phyloP scores from a whole-genome alignment of 1,284 basidiomycete genomes.

The Cryptococcus sp. region DNA sequence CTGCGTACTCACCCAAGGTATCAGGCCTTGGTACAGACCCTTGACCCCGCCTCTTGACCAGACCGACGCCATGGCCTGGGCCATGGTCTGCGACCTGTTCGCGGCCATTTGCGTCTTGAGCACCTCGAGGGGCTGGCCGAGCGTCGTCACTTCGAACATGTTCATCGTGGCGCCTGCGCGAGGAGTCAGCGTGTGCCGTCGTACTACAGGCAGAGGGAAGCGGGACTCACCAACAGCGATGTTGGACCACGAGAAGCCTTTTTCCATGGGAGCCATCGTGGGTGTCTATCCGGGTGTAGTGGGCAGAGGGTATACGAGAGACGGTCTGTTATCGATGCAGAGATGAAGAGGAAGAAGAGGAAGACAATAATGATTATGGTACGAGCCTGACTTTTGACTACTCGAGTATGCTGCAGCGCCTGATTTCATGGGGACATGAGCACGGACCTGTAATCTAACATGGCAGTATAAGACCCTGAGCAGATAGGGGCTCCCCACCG shows the following conservation, averaged over 20 bases:
- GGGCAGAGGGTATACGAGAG: slow-evolving; percentile 2
- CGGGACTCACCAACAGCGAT: slow-evolving; percentile 83
- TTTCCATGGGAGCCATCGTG: slow-evolving; percentile 63
- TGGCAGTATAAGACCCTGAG: no score
- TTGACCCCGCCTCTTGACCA: slow-evolving; percentile 86
- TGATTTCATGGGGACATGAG: no score
- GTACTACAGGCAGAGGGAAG: slow-evolving; percentile 37
- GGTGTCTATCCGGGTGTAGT: background rate
- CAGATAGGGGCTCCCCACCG: no score
- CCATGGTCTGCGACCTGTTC: slow-evolving; percentile 87
- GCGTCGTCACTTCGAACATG: slow-evolving; percentile 88
- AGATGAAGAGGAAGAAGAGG: background rate
- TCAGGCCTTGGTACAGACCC: slow-evolving; percentile 98
- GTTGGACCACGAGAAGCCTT: slow-evolving; percentile 97
- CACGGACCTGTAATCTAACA: no score
- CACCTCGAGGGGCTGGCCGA: slow-evolving; percentile 97
- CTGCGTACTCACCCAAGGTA: slow-evolving; percentile 79
- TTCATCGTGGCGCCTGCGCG: slow-evolving; percentile 88
- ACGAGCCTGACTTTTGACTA: slow-evolving; percentile 1
- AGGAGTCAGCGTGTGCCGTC: slow-evolving; percentile 1
- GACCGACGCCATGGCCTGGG: slow-evolving; percentile 79
- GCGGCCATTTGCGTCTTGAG: slow-evolving; percentile 99
- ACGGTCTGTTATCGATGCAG: background rate
- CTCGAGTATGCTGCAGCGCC: no score
- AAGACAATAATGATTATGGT: background rate